Evolutionary conservation across 768 basidiomycete genomes (phyloP).

Genomic region (Leccinum ochraceum): DNA sequence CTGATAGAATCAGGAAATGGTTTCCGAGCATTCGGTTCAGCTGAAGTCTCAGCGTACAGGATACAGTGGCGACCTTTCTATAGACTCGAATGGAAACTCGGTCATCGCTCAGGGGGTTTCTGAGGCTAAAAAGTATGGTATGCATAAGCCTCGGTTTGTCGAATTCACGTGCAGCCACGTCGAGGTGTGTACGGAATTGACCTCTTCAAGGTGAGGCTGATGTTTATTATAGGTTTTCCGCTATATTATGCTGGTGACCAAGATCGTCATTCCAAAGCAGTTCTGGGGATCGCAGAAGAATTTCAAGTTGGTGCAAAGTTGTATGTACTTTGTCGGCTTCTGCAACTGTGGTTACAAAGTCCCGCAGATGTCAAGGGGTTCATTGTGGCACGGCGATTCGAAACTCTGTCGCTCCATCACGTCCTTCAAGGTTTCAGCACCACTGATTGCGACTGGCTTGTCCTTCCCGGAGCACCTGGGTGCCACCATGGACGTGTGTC

Average conservation of each 20-base stretch:
- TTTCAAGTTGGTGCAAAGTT: conserved; percentile 51
- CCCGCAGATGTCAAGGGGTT: conserved; percentile 69
- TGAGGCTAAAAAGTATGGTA: conserved; percentile 45
- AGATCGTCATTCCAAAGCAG: conserved; percentile 65
- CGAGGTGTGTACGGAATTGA: conserved; percentile 48
- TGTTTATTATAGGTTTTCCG: conserved; percentile 57
- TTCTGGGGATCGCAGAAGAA: conserved; percentile 82
- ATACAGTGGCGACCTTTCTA: conserved; percentile 41
- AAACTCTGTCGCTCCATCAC: conserved; percentile 73
- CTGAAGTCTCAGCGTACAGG: conserved; percentile 53
- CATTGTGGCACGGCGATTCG: conserved; percentile 75
- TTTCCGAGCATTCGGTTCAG: conserved; percentile 67
- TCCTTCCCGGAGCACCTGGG: conserved; percentile 40
- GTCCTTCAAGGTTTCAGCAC: conserved; percentile 76
- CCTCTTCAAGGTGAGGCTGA: background rate
- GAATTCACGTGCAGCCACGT: conserved; percentile 69
- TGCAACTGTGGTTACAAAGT: background rate
- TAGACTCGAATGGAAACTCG: conserved; percentile 53
- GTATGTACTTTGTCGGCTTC: conserved; percentile 41
- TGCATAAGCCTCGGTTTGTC: conserved; percentile 70
- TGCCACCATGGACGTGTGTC: conserved; percentile 50
- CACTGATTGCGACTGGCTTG: conserved; percentile 80
- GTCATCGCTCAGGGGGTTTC: conserved; percentile 47
- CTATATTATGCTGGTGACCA: conserved; percentile 63
- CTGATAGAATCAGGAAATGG: conserved; percentile 56